Percentiles rank a stretch among this genome's conserved stretches.
phyloP scores from a whole-genome alignment of 179 eudicot species.

The Gypsophila paniculata region DNA sequence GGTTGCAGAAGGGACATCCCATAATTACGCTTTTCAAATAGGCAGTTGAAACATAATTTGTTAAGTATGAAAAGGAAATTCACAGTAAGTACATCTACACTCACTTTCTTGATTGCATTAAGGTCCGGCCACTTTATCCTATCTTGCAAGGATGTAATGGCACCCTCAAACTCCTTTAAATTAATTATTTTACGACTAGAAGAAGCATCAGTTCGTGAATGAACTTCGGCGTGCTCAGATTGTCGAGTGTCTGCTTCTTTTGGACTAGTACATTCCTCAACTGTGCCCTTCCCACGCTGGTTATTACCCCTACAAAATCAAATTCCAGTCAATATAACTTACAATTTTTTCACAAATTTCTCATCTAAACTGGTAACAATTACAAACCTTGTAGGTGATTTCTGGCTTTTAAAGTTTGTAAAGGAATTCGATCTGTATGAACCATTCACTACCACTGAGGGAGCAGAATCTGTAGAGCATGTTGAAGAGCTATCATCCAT shows the following conservation, averaged over 20 bases:
- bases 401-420: constrained; percentile 36
- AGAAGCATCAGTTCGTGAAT: constrained; percentile 30
- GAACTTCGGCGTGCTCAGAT: constrained; percentile 35
- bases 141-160: constrained; percentile 42
- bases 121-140: constrained; percentile 49
- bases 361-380: too few relatives aligned
- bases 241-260: constrained; percentile 36
- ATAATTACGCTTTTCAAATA: too few relatives aligned
- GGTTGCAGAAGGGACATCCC: not conserved
- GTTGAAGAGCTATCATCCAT: constrained; percentile 96
- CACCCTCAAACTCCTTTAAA: constrained; percentile 38
- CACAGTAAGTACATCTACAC: constrained; percentile 13
- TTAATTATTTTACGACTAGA: constrained; percentile 40
- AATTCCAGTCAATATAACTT: constrained; percentile 14
- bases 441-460: constrained; percentile 51
- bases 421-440: constrained; percentile 40
- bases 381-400: constrained; percentile 54
- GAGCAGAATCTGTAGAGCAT: constrained; percentile 83
- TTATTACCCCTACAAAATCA: constrained; percentile 48
- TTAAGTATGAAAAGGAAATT: not conserved
- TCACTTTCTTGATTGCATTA: constrained; percentile 52
- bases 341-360: not conserved
- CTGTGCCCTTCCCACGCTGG: constrained; percentile 41
- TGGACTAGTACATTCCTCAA: constrained; percentile 36
- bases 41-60: not conserved